A percentile compares a stretch with the other conserved stretches of the same genome.
Conservation (phyloP, 2,329 filamentous ascomycete genomes). For the Colletotrichum horii region DNA sequence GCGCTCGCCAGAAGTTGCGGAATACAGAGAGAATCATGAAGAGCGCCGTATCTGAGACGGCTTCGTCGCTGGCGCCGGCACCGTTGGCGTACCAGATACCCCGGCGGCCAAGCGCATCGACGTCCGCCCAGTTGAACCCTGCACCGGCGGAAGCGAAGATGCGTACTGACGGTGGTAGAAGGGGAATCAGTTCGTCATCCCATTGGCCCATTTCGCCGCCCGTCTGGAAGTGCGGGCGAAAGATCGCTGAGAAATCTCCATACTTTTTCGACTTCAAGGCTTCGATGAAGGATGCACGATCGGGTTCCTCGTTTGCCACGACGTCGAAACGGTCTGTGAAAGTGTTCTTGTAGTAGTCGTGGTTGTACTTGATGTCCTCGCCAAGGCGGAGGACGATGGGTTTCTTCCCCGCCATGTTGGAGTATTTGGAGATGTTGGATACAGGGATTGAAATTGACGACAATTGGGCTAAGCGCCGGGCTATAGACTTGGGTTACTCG, state of each 20-base stretch:
- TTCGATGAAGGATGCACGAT: slow-evolving; percentile 42
- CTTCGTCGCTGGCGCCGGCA: slow-evolving; percentile 45
- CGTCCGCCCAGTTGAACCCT: slow-evolving; percentile 68
- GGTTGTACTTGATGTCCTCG: slow-evolving; percentile 52
- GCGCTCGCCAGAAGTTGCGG: slow-evolving; percentile 54
- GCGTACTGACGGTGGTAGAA: slow-evolving; percentile 57
- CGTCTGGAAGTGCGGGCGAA: slow-evolving; percentile 64
- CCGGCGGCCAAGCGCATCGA: slow-evolving; percentile 41
- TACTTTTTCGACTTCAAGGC: slow-evolving; percentile 43
- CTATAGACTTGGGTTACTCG: not conserved
- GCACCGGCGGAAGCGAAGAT: slow-evolving; percentile 68
- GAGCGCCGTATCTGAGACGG: slow-evolving; percentile 46
- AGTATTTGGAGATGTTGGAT: not conserved
- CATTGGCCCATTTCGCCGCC: slow-evolving; percentile 69
- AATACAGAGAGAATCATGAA: slow-evolving; percentile 52
- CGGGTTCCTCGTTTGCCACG: slow-evolving; percentile 38
- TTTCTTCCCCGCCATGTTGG: slow-evolving; percentile 23
- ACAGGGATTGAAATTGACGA: not conserved
- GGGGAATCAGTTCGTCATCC: slow-evolving; percentile 59
- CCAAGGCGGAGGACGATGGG: slow-evolving; percentile 48
- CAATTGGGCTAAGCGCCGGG: not conserved
- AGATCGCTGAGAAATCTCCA: slow-evolving; percentile 41
- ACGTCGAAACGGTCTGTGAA: slow-evolving; percentile 45
- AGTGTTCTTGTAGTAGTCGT: slow-evolving; percentile 41
- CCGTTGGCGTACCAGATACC: slow-evolving; percentile 50